Evolutionary conservation across 192 early-diverging fungal genomes (phyloP).

Genomic region (Podila epicladia): DNA sequence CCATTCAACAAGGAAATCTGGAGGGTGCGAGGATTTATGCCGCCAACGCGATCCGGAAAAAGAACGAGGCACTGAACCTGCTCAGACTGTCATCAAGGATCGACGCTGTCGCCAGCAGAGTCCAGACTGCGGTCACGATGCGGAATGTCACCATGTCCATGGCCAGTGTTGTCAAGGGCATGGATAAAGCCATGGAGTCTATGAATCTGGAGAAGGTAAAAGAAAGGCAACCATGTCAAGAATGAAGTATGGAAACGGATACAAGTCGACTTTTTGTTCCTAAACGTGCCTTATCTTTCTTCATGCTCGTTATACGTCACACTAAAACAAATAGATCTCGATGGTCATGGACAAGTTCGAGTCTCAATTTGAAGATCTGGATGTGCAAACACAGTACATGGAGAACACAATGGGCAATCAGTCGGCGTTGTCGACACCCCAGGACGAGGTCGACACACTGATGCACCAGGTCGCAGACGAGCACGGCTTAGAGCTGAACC

Average conservation of each 20-base stretch:
- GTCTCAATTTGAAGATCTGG: slow-evolving; percentile 94
- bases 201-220: slow-evolving; percentile 96
- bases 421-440: slow-evolving; percentile 88
- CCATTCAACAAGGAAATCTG: slow-evolving; percentile 91
- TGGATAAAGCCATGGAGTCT: slow-evolving; percentile 93
- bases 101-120: slow-evolving; percentile 89
- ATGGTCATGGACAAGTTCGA: slow-evolving; percentile 99
- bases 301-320: background rate
- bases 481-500: slow-evolving; percentile 89
- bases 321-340: slow-evolving; percentile 72
- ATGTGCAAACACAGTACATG: slow-evolving; percentile 98
- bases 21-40: slow-evolving; percentile 96
- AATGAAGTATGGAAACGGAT: background rate
- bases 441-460: slow-evolving; percentile 90
- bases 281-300: background rate
- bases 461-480: slow-evolving; percentile 99
- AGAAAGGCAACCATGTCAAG: background rate
- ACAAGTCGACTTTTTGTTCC: background rate
- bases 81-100: slow-evolving; percentile 89
- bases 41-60: slow-evolving; percentile 96
- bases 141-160: slow-evolving; percentile 81
- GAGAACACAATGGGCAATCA: slow-evolving; percentile 91
- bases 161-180: slow-evolving; percentile 89
- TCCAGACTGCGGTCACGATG: slow-evolving; percentile 97
- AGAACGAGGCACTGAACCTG: slow-evolving; percentile 93